phyloP scores from a whole-genome alignment of 495 filamentous ascomycete genomes.

The Tuber borchii region DNA sequence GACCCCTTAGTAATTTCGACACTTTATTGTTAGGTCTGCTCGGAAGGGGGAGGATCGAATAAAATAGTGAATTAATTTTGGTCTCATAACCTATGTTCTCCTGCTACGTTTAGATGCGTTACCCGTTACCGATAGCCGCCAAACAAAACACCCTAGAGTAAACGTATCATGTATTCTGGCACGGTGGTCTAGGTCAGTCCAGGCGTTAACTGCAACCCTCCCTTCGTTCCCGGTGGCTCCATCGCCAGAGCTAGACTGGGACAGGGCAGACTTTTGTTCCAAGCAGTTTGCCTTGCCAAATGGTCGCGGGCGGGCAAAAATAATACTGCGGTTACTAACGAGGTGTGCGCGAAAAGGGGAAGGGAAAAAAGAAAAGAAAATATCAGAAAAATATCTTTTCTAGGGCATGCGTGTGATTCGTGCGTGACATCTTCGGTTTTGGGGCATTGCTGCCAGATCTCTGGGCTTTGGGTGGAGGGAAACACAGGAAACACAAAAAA shows the following conservation, averaged over 20 bases:
- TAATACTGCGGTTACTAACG: background rate
- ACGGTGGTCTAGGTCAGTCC: background rate
- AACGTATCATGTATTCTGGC: background rate
- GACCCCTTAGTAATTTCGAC: background rate
- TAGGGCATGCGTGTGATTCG: background rate
- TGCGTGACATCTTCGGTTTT: background rate
- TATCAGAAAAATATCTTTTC: background rate
- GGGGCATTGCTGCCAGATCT: slow-evolving; percentile 1
- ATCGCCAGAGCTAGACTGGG: background rate
- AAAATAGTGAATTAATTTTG: background rate
- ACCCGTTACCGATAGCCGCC: slow-evolving; percentile 4
- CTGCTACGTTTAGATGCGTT: background rate
- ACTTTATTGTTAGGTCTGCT: background rate
- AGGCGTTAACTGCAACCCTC: background rate
- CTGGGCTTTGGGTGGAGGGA: background rate
- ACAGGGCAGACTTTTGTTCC: slow-evolving; percentile 1
- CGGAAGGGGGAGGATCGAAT: background rate
- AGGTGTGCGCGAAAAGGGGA: background rate
- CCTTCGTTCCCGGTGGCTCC: background rate
- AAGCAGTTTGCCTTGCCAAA: background rate
- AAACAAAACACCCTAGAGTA: background rate
- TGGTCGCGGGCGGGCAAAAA: background rate
- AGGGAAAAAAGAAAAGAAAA: background rate
- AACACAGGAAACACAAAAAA: background rate
- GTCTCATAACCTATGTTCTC: background rate